phyloP scores from a whole-genome alignment of 495 filamentous ascomycete species.

The Trichoderma erinaceum region DNA sequence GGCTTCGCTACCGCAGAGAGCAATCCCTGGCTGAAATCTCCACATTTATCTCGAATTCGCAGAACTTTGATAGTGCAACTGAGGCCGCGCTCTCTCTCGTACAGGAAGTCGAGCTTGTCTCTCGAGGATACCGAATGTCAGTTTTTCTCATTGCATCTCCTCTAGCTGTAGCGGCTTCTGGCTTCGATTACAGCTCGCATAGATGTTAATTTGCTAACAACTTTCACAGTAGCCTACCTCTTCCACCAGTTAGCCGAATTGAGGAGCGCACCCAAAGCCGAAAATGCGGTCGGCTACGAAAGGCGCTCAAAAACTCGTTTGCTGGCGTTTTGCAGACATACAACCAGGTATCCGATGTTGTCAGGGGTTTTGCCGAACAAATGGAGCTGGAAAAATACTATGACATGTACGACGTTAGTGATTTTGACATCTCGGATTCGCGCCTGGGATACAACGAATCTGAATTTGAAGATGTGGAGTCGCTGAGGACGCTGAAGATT shows the following conservation, averaged over 20 bases:
- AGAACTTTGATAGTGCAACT: conserved; percentile 75
- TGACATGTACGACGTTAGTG: conserved; percentile 85
- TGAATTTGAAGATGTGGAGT: conserved; percentile 68
- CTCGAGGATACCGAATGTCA: conserved; percentile 87
- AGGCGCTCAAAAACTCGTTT: conserved; percentile 61
- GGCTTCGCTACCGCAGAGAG: conserved; percentile 74
- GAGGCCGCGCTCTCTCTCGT: conserved; percentile 78
- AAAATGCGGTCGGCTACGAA: conserved; percentile 72
- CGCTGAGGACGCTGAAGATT: conserved; percentile 71
- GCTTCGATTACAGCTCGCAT: not conserved
- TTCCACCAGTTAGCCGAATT: conserved; percentile 76
- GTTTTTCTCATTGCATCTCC: conserved; percentile 23
- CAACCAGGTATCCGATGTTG: conserved; percentile 54
- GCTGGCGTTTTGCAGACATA: conserved; percentile 63
- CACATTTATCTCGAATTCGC: conserved; percentile 65
- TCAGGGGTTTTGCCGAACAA: conserved; percentile 68
- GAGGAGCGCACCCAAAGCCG: conserved; percentile 73
- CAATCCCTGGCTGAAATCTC: conserved; percentile 71
- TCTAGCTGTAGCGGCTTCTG: not conserved
- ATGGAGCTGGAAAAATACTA: conserved; percentile 81
- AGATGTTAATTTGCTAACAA: conserved; percentile 32
- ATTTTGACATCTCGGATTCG: conserved; percentile 66
- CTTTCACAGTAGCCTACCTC: conserved; percentile 62
- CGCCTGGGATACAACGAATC: conserved; percentile 52
- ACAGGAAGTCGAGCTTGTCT: conserved; percentile 94